Conservation (phyloP, 371 early-diverging fungal genomes). For the Entomophthora muscae region DNA sequence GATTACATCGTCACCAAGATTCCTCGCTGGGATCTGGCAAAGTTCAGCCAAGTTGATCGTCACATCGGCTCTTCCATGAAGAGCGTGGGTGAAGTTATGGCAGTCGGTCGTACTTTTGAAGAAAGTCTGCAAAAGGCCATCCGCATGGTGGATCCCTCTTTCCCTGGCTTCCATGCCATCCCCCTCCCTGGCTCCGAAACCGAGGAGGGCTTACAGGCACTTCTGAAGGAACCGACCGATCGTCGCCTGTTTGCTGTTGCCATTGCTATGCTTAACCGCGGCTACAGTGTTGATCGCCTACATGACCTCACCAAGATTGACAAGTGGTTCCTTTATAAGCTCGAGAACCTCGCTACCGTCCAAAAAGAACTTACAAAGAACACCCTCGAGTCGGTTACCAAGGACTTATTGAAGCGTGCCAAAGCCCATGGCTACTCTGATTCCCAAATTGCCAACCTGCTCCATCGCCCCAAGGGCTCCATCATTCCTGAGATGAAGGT, state of each 20-base stretch:
- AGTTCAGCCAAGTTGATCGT: slow-evolving; percentile 79
- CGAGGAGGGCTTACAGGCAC: slow-evolving; percentile 45
- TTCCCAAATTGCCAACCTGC: slow-evolving; percentile 49
- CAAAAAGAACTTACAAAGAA: slow-evolving; percentile 22
- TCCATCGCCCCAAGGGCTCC: slow-evolving; percentile 27
- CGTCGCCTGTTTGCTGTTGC: slow-evolving; percentile 83
- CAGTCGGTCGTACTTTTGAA: slow-evolving; percentile 86
- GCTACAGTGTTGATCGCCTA: slow-evolving; percentile 71
- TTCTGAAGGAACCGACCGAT: slow-evolving; percentile 55
- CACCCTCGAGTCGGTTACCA: slow-evolving; percentile 24
- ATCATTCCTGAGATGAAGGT: slow-evolving; percentile 10
- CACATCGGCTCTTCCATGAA: slow-evolving; percentile 84
- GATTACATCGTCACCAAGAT: slow-evolving; percentile 92
- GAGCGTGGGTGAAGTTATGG: slow-evolving; percentile 93
- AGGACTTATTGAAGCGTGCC: slow-evolving; percentile 35
- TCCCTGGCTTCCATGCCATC: slow-evolving; percentile 58
- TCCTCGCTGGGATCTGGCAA: slow-evolving; percentile 91
- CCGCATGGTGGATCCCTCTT: slow-evolving; percentile 73
- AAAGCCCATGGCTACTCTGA: slow-evolving; percentile 84
- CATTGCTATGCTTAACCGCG: slow-evolving; percentile 54
- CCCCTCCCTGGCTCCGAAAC: slow-evolving; percentile 32
- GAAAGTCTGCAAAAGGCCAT: slow-evolving; percentile 93
- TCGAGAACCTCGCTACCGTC: slow-evolving; percentile 42
- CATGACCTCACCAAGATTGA: slow-evolving; percentile 80
- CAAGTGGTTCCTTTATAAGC: slow-evolving; percentile 88